These are phyloP conservation scores for Trametes meyenii DNA, from an alignment of 768 basidiomycete genomes.

Conservation along the genomic window DNA sequence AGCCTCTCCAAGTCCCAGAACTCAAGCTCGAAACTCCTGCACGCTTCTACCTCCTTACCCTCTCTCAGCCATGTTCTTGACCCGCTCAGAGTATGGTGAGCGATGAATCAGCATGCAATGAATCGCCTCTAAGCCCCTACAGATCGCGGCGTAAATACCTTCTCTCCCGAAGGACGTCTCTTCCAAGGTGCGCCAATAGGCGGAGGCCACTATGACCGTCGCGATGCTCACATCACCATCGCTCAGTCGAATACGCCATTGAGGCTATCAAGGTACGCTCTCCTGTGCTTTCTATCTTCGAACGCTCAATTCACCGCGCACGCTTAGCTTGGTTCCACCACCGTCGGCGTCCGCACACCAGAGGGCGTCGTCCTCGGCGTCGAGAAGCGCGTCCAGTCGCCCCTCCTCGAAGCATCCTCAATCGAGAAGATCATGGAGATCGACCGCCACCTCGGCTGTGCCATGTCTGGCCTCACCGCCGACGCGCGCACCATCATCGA, in stretches of 20 bases:
- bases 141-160: conserved; percentile 99
- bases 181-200: conserved; percentile 79
- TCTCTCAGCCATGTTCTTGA: conserved; percentile 72
- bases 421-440: conserved; percentile 99
- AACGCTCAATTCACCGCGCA: neutral
- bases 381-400: conserved; percentile 98
- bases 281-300: neutral
- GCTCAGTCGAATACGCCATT: conserved; percentile 96
- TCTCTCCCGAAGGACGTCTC: conserved; percentile 96
- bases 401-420: conserved; percentile 90
- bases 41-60: neutral
- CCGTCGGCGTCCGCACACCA: conserved; percentile 90
- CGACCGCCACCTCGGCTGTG: conserved; percentile 93
- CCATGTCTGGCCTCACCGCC: conserved; percentile 96
- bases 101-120: neutral
- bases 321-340: conserved; percentile 93
- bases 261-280: conserved; percentile 90
- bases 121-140: neutral
- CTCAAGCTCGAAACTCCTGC: too few relatives aligned
- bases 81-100: conserved; percentile 92
- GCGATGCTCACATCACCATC: conserved; percentile 2
- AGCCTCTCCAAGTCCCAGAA: conserved; percentile 6
- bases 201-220: conserved; percentile 3
- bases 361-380: conserved; percentile 93
- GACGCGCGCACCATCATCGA: conserved; percentile 99